These are phyloP conservation scores for Tuctoria greenei DNA, from an alignment of 176 grass and related monocot genomes.

Conservation along the genomic window DNA sequence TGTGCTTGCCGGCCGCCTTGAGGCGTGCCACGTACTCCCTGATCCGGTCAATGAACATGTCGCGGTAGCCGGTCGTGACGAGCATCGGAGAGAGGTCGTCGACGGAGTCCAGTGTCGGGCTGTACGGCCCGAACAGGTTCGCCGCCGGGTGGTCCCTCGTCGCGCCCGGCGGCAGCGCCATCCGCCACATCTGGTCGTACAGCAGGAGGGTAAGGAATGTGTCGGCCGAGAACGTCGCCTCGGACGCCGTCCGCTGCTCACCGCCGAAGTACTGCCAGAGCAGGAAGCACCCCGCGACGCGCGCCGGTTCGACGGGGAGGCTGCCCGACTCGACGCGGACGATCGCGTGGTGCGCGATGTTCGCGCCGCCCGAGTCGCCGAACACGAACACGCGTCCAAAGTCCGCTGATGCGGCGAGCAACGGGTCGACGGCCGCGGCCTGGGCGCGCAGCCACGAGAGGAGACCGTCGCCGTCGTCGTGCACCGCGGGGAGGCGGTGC, in stretches of 20 bases:
- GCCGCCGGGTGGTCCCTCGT: conserved; percentile 58
- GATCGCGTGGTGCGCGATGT: conserved; percentile 51
- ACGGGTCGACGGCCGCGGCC: conserved; percentile 29
- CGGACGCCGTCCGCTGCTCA: conserved; percentile 41
- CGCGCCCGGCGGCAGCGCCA: conserved; percentile 54
- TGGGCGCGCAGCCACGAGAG: conserved; percentile 46
- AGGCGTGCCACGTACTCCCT: conserved; percentile 54
- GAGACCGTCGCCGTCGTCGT: conserved; percentile 36
- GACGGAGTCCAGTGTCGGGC: conserved; percentile 1
- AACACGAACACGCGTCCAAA: conserved; percentile 48
- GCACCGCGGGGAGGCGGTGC: conserved; percentile 58
- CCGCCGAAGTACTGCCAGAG: conserved; percentile 67
- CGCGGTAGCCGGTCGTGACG: conserved; percentile 41
- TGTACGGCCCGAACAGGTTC: conserved; percentile 62
- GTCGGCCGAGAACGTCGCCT: conserved; percentile 47
- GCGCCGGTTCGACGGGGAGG: conserved; percentile 21
- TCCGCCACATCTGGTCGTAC: conserved; percentile 51
- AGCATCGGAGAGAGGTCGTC: conserved; percentile 44
- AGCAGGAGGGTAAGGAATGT: conserved; percentile 42
- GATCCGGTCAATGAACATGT: conserved; percentile 61
- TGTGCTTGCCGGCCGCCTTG: conserved; percentile 32
- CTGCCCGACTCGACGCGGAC: conserved; percentile 27
- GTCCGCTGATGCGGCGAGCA: conserved; percentile 58
- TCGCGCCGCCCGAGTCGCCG: conserved; percentile 65
- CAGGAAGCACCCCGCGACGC: conserved; percentile 42